Percentiles rank a stretch among this genome's conserved stretches.
These are phyloP conservation scores for Acanthamoeba castellanii DNA, from an alignment of 208 protist genomes.

Conservation along the genomic window DNA sequence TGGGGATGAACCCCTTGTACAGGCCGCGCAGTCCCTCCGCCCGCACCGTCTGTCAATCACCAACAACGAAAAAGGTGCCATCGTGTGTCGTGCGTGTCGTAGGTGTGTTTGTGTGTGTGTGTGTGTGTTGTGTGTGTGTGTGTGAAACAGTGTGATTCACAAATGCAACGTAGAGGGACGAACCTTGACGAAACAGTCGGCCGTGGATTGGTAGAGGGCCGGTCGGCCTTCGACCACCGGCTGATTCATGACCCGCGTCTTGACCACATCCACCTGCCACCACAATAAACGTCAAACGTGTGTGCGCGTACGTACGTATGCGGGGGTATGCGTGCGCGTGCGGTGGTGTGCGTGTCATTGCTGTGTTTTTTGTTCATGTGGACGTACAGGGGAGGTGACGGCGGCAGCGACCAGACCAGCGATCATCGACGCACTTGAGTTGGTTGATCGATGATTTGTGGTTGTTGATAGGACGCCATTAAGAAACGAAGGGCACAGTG, in stretches of 20 bases:
- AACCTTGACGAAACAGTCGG: slow-evolving; percentile 57
- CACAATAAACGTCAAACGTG: not conserved
- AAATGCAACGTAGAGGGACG: no score
- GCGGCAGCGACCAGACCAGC: slow-evolving; percentile 52
- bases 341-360: no score
- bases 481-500: not conserved
- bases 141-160: no score
- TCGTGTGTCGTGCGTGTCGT: not conserved
- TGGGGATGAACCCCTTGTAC: slow-evolving; percentile 60
- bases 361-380: no score
- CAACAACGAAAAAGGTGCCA: no score
- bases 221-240: slow-evolving; percentile 14
- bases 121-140: no score
- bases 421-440: slow-evolving; percentile 56
- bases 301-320: no score
- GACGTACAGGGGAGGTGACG: slow-evolving; percentile 42
- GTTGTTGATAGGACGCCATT: not conserved
- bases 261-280: slow-evolving; percentile 62
- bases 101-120: no score
- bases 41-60: not conserved
- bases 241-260: slow-evolving; percentile 73
- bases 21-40: slow-evolving; percentile 66
- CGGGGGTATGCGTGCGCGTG: no score
- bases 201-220: slow-evolving; percentile 15
- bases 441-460: no score